A percentile compares a stretch with the other conserved stretches of the same genome.
Conservation (phyloP, 306 rosid genomes). For the Inga oerstediana region DNA sequence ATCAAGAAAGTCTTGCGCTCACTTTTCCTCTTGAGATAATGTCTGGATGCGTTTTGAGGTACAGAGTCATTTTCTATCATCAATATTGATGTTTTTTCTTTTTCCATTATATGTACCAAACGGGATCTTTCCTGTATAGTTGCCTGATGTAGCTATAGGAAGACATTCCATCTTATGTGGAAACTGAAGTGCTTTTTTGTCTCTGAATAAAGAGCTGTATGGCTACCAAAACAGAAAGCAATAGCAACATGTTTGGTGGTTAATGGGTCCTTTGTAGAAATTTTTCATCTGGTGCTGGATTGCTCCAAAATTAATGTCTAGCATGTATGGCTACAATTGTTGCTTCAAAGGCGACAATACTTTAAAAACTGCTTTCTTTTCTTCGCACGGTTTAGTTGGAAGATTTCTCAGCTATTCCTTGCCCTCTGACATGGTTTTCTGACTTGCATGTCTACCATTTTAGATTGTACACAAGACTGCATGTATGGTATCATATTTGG, state of each 20-base stretch:
- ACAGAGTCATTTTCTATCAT: neutral
- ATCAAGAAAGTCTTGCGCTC: neutral
- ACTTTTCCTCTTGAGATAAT: neutral
- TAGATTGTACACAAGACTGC: neutral
- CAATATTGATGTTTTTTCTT: neutral
- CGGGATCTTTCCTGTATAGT: neutral
- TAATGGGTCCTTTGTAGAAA: neutral
- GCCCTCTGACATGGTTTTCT: neutral
- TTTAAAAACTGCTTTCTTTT: neutral
- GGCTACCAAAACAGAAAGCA: neutral
- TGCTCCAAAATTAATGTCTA: neutral
- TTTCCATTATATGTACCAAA: neutral
- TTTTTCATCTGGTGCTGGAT: neutral
- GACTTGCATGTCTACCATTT: neutral
- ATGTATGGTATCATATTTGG: neutral
- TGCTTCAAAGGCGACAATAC: neutral
- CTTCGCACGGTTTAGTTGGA: neutral
- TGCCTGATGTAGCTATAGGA: neutral
- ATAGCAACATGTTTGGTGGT: neutral
- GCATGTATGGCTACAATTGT: neutral
- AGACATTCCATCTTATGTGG: neutral
- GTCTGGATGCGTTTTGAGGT: neutral
- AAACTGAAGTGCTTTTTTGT: neutral
- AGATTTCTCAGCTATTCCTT: neutral
- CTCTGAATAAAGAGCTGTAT: neutral